Conservation (phyloP, 2,329 filamentous ascomycete species). For the Colletotrichum tropicicola region DNA sequence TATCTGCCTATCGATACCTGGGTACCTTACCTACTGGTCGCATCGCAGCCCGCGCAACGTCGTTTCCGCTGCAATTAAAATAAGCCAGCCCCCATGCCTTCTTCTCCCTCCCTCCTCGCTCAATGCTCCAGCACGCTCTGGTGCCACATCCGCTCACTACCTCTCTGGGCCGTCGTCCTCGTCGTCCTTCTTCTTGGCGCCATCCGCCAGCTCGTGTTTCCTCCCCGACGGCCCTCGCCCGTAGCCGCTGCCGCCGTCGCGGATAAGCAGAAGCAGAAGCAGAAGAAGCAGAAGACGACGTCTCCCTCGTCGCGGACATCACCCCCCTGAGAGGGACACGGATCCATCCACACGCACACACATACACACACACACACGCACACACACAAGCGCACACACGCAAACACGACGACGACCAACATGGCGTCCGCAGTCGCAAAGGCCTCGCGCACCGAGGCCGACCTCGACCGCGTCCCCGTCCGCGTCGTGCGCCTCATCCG, state of each 20-base stretch:
- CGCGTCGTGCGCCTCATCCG: slow-evolving; percentile 43
- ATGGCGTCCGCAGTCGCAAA: slow-evolving; percentile 24
- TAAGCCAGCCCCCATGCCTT: not conserved
- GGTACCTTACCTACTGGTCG: too few relatives aligned
- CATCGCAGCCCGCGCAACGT: too few relatives aligned
- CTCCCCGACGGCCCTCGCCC: slow-evolving; percentile 9
- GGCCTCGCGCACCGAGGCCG: slow-evolving; percentile 33
- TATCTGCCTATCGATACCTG: too few relatives aligned
- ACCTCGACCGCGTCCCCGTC: slow-evolving; percentile 30
- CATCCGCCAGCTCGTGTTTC: slow-evolving; percentile 39
- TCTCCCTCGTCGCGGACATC: not conserved
- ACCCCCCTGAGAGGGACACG: too few relatives aligned
- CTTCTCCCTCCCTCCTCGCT: slow-evolving; percentile 39
- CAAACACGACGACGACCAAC: not conserved
- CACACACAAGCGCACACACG: not conserved
- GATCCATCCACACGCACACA: too few relatives aligned
- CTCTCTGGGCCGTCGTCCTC: slow-evolving; percentile 53
- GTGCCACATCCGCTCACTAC: slow-evolving; percentile 49
- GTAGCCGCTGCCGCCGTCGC: slow-evolving; percentile 16
- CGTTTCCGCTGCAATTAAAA: not conserved
- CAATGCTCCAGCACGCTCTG: slow-evolving; percentile 53
- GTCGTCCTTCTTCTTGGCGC: slow-evolving; percentile 44
- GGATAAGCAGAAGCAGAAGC: slow-evolving; percentile 22
- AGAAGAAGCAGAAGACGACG: not conserved
- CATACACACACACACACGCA: too few relatives aligned